Evolutionary conservation across 257 asterid species (phyloP), one percentile per base, ranked within the genome.

Genomic region (Paulownia fortunei): DNA sequence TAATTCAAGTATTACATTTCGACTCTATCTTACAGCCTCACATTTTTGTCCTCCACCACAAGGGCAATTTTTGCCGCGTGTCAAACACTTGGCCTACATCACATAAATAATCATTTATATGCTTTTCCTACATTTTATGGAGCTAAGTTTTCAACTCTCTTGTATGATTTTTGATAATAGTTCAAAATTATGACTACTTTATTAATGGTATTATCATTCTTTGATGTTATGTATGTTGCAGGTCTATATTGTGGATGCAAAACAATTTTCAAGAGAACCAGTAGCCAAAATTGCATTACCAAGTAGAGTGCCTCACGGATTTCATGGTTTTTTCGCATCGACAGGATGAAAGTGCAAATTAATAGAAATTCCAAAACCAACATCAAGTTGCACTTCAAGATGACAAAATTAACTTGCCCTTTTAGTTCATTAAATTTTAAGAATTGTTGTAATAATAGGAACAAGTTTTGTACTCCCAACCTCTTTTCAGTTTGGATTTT

Each of bases 251-350:
- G 78, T 78, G 18, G 87, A 86, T 72, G 84, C 87, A 49, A 78
- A 76, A n/a, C 23, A 80, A 23, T 58, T 86, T 32, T 62, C 84
- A 24, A 59, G 77, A 15, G 79, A 64, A 18, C 69, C 87, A 18
- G 78, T 80, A 0, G 81, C 87, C 8, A 66, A 16, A 27, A 81
- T 86, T 68, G 64, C 47, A 13, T 26, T 86, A n/a, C 85, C 89
- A 0, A 21, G 44, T 4, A 77, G 89, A 27, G 86, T 83, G 66
- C 87, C 86, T 8, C 80, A 83, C 6, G 89, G 87, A 59, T 86
- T 83, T 56, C 89, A 83, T 66, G 89, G 86, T 66, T 47, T 66
- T 6, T 84, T 81, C 49, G 9, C 70, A 36, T 27, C n/a, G 46
- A 62, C 10, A 0, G 15, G 6, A 1, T 62, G 30, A 26, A 59